These are phyloP conservation scores for Barnettozyma sp. DNA, from an alignment of 805 yeast genomes.

Conservation along the genomic window DNA sequence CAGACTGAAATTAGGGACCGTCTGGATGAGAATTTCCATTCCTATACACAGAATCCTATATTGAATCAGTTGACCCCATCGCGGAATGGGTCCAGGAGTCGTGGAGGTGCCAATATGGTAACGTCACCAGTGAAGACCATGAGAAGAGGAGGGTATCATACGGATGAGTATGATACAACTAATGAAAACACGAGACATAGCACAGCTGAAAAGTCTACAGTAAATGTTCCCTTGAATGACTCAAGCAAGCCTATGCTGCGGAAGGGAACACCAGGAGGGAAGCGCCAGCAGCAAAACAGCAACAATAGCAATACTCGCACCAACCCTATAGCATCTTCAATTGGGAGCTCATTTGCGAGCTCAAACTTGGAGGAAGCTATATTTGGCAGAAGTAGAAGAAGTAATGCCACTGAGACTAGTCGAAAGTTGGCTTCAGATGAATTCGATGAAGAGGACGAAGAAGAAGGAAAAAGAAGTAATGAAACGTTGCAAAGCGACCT, in stretches of 20 bases:
- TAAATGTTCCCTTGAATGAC: slow-evolving; percentile 18
- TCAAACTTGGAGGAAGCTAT: slow-evolving; percentile 5
- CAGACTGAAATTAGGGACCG: slow-evolving; percentile 8
- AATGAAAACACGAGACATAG: slow-evolving; percentile 8
- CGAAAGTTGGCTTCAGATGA: slow-evolving; percentile 3
- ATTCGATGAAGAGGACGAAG: slow-evolving; percentile 8
- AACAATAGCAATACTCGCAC: too few relatives aligned
- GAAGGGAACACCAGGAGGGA: slow-evolving; percentile 20
- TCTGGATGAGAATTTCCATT: slow-evolving; percentile 13
- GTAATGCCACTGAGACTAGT: neutral
- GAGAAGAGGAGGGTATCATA: slow-evolving; percentile 9
- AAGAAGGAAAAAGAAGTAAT: slow-evolving; percentile 6
- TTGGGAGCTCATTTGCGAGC: slow-evolving; percentile 10
- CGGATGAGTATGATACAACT: slow-evolving; percentile 14
- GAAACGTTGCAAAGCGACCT: slow-evolving; percentile 19
- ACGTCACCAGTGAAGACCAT: slow-evolving; percentile 22
- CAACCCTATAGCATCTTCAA: too few relatives aligned
- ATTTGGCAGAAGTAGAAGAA: slow-evolving; percentile 2
- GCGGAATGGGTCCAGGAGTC: slow-evolving; percentile 7
- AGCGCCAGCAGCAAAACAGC: too few relatives aligned
- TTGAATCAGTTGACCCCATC: slow-evolving; percentile 21
- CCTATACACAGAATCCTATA: slow-evolving; percentile 16
- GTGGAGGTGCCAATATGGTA: slow-evolving; percentile 18
- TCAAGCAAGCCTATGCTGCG: slow-evolving; percentile 19
- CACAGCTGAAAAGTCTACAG: slow-evolving; percentile 5